These are phyloP conservation scores for Neopestalotiopsis sp. DNA, from an alignment of 2,329 filamentous ascomycete genomes.

Conservation along the genomic window DNA sequence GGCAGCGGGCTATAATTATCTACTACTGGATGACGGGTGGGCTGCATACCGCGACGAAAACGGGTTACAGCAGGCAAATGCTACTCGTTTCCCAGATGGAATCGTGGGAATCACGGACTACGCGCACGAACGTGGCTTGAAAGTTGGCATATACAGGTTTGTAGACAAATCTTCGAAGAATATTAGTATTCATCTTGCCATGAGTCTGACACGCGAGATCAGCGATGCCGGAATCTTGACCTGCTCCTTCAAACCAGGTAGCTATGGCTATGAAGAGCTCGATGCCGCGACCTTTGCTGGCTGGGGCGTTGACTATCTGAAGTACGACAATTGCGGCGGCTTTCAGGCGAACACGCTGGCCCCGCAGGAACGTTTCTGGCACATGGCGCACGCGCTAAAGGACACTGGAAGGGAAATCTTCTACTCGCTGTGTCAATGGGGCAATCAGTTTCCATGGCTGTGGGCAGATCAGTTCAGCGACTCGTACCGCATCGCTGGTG, in stretches of 20 bases:
- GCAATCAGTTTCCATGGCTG: conserved; percentile 30
- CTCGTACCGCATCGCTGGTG: conserved; percentile 44
- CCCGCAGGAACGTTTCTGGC: conserved; percentile 47
- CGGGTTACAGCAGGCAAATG: conserved; percentile 28
- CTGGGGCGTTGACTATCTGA: conserved; percentile 59
- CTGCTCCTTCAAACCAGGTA: conserved; percentile 41
- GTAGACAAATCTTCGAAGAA: background rate
- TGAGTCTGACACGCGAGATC: background rate
- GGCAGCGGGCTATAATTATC: conserved; percentile 23
- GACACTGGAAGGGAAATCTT: conserved; percentile 41
- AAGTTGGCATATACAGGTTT: conserved; percentile 57
- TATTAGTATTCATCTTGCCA: background rate
- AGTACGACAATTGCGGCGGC: conserved; percentile 62
- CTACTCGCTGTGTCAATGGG: conserved; percentile 41
- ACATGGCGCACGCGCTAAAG: conserved; percentile 45
- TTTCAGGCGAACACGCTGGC: conserved; percentile 34
- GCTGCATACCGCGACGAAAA: conserved; percentile 25
- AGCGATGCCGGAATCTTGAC: conserved; percentile 47
- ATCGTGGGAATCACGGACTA: conserved; percentile 44
- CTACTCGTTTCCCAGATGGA: conserved; percentile 19
- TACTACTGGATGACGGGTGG: conserved; percentile 32
- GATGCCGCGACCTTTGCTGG: conserved; percentile 58
- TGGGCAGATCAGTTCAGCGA: conserved; percentile 41
- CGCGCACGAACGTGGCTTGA: conserved; percentile 52
- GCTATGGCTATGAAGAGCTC: conserved; percentile 47